Conservation (phyloP, 495 filamentous ascomycete genomes). For the Daldinia loculata region DNA sequence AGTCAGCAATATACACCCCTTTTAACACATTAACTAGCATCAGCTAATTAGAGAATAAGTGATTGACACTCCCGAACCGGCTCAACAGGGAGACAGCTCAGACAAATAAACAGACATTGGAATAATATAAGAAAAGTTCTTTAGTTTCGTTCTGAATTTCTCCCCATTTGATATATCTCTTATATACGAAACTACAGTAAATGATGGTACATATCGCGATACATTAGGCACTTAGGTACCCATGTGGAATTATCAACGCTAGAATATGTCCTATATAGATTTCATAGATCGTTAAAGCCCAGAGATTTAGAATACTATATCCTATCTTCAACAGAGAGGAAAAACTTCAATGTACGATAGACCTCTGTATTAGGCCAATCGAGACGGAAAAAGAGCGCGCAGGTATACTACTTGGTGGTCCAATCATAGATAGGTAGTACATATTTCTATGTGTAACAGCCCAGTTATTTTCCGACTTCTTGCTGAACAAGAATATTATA, state of each 20-base stretch:
- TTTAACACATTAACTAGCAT: not conserved
- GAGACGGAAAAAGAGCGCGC: too few species aligned
- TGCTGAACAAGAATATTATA: too few species aligned
- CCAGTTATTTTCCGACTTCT: too few species aligned
- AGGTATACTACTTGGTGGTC: too few species aligned
- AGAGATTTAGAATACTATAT: not conserved
- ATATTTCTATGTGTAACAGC: too few species aligned
- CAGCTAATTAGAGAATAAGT: slow-evolving; percentile 5
- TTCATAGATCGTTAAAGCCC: not conserved
- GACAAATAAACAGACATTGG: not conserved
- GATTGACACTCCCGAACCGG: not conserved
- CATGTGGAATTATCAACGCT: not conserved
- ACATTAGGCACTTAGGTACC: not conserved
- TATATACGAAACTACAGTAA: not conserved
- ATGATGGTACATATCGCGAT: not conserved
- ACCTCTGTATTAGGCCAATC: too few species aligned
- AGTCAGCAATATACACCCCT: not conserved
- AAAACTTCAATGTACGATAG: not conserved
- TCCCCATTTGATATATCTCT: not conserved
- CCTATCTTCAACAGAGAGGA: not conserved
- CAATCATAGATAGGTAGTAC: too few species aligned
- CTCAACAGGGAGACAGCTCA: not conserved
- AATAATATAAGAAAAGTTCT: not conserved
- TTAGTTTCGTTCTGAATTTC: too few species aligned
- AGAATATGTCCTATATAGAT: not conserved